Evolutionary conservation across 192 early-diverging fungal genomes (phyloP), one percentile per base, ranked within the genome.

Genomic region (Coemansia sp.): DNA sequence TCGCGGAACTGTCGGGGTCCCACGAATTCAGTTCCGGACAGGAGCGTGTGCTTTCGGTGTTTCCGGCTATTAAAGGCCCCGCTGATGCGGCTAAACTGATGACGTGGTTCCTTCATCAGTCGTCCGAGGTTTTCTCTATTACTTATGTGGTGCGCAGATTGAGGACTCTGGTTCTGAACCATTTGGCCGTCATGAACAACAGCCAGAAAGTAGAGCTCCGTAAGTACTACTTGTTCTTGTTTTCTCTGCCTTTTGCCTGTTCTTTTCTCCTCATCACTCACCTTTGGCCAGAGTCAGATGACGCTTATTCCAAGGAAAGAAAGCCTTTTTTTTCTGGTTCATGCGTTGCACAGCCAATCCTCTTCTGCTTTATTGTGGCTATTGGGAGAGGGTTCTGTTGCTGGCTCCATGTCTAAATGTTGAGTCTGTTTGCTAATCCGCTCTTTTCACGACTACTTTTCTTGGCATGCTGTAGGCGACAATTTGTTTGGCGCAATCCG

Each of bases 71-170:
- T 71, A 83, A 83, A 68, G 81, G 81, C 55, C 76, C 81, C 6
- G 69, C 76, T 0, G 81, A 83, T 46, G 69, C 81, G 1, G 76
- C 73, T 0, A 77, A 60, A 39, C 71, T 72, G 67, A 78, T 83
- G 81, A 63, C 71, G 60, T 78, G 77, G 81, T 76, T 83, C 48
- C 46, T 83, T 63, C 72, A 72, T 46, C 75, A 83, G 70, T 67
- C 81, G 48, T 62, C 64, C 11, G 41, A 67, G 67, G 76, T 83
- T 13, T 76, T 72, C 41, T 83, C 81, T n/a, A 68, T 72, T 39
- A 70, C 76, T 13, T 83, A 83, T 40, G 61, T 76, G 11, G 70
- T 83, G 37, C 69, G 68, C 39, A 60, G 81, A 36, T 68, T 83
- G 37, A 69, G 70, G 13, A 74, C 72, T 15, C 73, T 83, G 54